Conservation (phyloP, 305 asterid species). For the Fraxinus xanthoxyloides region DNA sequence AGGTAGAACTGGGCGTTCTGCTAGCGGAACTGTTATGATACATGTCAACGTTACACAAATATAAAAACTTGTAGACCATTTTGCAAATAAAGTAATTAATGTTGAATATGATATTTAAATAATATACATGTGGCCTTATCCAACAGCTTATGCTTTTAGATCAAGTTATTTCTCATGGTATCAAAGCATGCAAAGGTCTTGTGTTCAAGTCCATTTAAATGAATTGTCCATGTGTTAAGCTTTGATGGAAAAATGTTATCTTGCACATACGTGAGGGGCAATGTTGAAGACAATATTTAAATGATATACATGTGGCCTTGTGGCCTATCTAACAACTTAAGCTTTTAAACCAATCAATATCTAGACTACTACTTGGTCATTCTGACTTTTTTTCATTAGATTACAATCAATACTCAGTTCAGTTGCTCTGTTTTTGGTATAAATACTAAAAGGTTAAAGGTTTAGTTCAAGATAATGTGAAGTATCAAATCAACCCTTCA, state of each 20-base stretch:
- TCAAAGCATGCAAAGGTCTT: neutral
- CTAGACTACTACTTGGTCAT: neutral
- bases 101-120: neutral
- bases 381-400: neutral
- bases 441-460: neutral
- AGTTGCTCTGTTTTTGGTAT: neutral
- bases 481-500: neutral
- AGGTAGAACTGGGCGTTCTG: conserved; percentile 62
- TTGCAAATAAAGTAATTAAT: neutral
- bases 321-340: neutral
- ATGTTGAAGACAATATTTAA: neutral
- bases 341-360: neutral
- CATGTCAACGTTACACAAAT: neutral
- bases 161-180: neutral
- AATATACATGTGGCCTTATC: neutral
- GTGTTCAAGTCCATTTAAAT: neutral
- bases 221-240: neutral
- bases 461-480: neutral
- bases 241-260: neutral
- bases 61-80: neutral
- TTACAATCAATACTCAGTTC: neutral
- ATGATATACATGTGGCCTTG: neutral
- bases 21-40: conserved; percentile 49
- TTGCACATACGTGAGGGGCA: neutral
- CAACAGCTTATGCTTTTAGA: neutral